Conservation (phyloP, 495 filamentous ascomycete species). For the Stereocaulon alpinum region DNA sequence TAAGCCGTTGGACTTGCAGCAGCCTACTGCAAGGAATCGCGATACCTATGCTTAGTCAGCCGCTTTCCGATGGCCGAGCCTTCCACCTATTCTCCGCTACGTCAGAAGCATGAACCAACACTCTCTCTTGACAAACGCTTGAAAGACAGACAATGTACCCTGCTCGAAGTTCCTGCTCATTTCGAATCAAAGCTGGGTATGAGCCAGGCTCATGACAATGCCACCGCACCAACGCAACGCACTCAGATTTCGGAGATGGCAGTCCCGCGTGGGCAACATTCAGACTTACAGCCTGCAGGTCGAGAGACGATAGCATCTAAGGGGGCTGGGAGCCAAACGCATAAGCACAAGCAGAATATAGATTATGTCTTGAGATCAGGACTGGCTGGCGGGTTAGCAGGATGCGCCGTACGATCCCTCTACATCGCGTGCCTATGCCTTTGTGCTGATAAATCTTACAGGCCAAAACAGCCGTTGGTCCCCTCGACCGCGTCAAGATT, state of each 20-base stretch:
- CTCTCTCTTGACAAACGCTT: neutral
- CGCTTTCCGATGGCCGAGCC: neutral
- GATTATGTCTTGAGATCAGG: slow-evolving; percentile 77
- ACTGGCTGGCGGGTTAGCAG: slow-evolving; percentile 78
- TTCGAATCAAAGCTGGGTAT: slow-evolving; percentile 9
- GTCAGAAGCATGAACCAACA: neutral
- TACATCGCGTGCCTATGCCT: neutral
- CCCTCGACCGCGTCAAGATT: slow-evolving; percentile 96
- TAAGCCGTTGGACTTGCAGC: neutral
- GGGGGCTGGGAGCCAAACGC: slow-evolving; percentile 19
- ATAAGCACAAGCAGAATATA: slow-evolving; percentile 56
- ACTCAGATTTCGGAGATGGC: slow-evolving; percentile 17
- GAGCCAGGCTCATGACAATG: slow-evolving; percentile 19
- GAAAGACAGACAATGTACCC: neutral
- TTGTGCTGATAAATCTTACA: slow-evolving; percentile 27
- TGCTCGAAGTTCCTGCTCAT: neutral
- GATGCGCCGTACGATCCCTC: slow-evolving; percentile 59
- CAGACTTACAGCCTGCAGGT: slow-evolving; percentile 29
- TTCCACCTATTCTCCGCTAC: neutral
- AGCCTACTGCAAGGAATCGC: neutral
- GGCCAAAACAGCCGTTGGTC: slow-evolving; percentile 93
- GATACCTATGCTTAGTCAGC: neutral
- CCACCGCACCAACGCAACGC: slow-evolving; percentile 11
- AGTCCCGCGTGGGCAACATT: slow-evolving; percentile 3
- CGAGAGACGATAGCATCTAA: slow-evolving; percentile 30